Base-by-base conservation (phyloP, 2,329 filamentous ascomycete genomes). In the Mycocentrospora acerina region DNA sequence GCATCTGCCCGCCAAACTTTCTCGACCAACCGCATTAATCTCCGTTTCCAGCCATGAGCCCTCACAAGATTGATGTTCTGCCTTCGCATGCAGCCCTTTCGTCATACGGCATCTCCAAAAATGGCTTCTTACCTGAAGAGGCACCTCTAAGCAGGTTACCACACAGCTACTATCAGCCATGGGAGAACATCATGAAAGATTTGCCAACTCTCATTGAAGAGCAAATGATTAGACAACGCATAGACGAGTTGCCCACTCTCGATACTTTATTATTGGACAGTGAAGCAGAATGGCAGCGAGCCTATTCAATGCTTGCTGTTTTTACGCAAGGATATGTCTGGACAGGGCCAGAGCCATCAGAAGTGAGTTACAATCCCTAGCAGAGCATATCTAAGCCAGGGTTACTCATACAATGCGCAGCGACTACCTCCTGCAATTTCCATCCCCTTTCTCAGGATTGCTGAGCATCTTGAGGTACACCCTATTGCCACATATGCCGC, bases 141-240 rank as follows among this genome's bases (percentile, higher is more conserved):
- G 69, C 83, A 18, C 89, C 89, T 24, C 71, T 95, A 46, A 80
- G 82, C 42, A 75, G 79, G 39, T 79, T 95, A 11, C 83, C 87
- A 11, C 85, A 94, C 55, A 81, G 83, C 4, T 93, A 93, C 71
- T 95, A 95, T 68, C 83, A 86, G 66, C 86, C 87, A 61, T 95
- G 90, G 90, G 90, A 95, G 69, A 77, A 82, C 29, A 79, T 93
- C 32, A 79, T 82, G 26, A 77, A 81, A 46, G 89, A 90, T 57
- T 74, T 95, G 12, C 88, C 91, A 64, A 76, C 79, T 1, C 74
- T 94, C 34, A 80, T 94, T 35, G 76, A 90, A 37, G 88, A 80
- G 63, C 84, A 83, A 59, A 81, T 86, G 37, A 75, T 95, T 42
- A 81, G 88, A 31, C 76, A 79, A 35, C 79, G 86, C 45, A 77